Percentiles rank a stretch among this genome's conserved stretches.
Evolutionary conservation across 2,329 filamentous ascomycete genomes (phyloP).

Genomic region (Colletotrichum sp.): DNA sequence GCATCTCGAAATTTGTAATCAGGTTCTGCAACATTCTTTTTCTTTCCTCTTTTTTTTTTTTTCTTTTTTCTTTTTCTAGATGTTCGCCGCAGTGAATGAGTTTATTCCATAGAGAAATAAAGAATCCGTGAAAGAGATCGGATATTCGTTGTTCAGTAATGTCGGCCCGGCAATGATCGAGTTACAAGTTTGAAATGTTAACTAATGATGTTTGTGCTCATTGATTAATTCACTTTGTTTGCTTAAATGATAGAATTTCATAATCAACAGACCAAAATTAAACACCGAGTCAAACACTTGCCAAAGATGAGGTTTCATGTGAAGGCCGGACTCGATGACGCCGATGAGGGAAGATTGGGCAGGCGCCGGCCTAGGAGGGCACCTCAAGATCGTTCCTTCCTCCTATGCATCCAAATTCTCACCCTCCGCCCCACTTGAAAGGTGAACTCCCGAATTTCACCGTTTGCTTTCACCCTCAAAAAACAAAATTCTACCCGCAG

Average conservation of each 20-base stretch:
- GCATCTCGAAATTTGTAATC: background rate
- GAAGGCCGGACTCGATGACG: background rate
- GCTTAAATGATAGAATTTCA: rapidly evolving
- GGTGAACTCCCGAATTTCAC: too few relatives aligned
- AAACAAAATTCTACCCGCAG: background rate
- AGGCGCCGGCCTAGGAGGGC: background rate
- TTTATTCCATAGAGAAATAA: background rate
- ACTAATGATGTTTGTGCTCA: background rate
- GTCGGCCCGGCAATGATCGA: background rate
- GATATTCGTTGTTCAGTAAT: background rate
- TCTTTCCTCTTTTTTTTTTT: background rate
- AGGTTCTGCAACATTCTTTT: background rate
- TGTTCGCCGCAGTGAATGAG: background rate
- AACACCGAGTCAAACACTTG: background rate
- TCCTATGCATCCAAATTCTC: background rate
- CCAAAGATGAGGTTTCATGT: background rate
- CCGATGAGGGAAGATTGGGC: background rate
- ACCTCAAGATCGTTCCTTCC: background rate
- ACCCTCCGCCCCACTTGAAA: background rate
- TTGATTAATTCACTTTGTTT: rapidly evolving
- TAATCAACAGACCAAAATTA: rapidly evolving
- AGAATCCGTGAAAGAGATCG: background rate
- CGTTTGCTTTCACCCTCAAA: too few relatives aligned
- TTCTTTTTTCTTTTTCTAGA: background rate
- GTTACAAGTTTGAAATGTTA: background rate